phyloP scores from a whole-genome alignment of 768 basidiomycete genomes.

The Hemileccinum rubropunctum region DNA sequence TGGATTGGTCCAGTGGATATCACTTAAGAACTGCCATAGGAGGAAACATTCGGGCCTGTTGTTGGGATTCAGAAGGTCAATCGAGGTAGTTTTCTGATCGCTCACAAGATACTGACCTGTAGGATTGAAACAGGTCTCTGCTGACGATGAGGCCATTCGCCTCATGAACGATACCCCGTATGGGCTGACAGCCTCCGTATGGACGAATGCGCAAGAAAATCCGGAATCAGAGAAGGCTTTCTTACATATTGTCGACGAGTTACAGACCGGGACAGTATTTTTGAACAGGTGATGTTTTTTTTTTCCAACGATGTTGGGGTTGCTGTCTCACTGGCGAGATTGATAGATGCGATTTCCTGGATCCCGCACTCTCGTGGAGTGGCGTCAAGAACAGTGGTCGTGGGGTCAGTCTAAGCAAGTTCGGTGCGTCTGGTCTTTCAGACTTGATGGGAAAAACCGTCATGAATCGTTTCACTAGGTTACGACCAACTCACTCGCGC shows the following conservation, averaged over 20 bases:
- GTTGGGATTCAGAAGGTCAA: slow-evolving; percentile 88
- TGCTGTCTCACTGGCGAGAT: background rate
- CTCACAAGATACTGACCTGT: background rate
- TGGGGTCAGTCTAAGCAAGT: slow-evolving; percentile 86
- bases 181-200: slow-evolving; percentile 91
- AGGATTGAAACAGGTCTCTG: slow-evolving; percentile 50
- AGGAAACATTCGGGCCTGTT: slow-evolving; percentile 92
- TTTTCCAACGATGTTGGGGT: background rate
- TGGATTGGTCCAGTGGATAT: background rate
- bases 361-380: slow-evolving; percentile 93
- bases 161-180: slow-evolving; percentile 98
- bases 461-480: slow-evolving; percentile 40
- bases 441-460: background rate
- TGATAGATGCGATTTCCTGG: slow-evolving; percentile 78
- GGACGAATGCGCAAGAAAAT: slow-evolving; percentile 73
- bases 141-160: slow-evolving; percentile 82
- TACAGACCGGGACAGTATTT: slow-evolving; percentile 92
- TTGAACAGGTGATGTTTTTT: slow-evolving; percentile 68
- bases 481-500: slow-evolving; percentile 83
- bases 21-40: slow-evolving; percentile 37
- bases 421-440: slow-evolving; percentile 67
- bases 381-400: slow-evolving; percentile 93
- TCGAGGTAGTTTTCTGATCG: background rate
- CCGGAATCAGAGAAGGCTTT: slow-evolving; percentile 68
- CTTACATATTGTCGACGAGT: slow-evolving; percentile 54